Conservation (phyloP, 2,329 filamentous ascomycete species). For the Aspergillus sojae region DNA sequence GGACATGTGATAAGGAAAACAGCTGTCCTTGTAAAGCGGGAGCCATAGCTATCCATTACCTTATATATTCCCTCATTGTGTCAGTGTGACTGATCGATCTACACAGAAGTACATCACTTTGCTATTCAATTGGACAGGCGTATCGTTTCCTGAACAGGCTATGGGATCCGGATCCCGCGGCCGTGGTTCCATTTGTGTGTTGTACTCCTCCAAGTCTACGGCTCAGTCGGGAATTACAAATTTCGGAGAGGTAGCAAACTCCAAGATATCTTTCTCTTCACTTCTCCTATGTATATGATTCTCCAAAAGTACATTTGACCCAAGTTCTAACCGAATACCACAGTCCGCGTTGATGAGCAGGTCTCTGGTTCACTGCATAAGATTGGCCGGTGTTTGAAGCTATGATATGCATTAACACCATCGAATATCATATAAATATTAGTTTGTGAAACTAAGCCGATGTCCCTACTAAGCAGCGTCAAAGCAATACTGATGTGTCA, state of each 20-base stretch:
- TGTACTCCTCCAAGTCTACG: background rate
- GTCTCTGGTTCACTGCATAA: background rate
- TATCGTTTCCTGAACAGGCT: slow-evolving; percentile 37
- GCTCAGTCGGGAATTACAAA: background rate
- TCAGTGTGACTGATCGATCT: background rate
- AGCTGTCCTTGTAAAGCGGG: background rate
- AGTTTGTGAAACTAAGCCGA: background rate
- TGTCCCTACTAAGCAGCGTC: background rate
- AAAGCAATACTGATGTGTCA: background rate
- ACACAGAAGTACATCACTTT: background rate
- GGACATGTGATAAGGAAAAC: background rate
- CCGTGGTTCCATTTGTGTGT: background rate
- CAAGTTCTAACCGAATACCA: background rate
- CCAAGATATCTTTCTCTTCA: background rate
- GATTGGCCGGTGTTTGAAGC: background rate
- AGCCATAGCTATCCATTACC: background rate
- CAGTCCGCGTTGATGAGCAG: background rate
- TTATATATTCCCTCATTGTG: background rate
- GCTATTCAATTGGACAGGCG: slow-evolving; percentile 24
- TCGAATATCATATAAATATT: background rate
- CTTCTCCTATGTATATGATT: background rate
- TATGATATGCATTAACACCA: background rate
- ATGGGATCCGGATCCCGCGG: slow-evolving; percentile 28
- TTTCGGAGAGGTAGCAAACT: background rate
- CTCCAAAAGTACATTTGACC: background rate